These are phyloP conservation scores for Plasmodium malariae DNA, from an alignment of 169 alveolate genomes.

Conservation along the genomic window DNA sequence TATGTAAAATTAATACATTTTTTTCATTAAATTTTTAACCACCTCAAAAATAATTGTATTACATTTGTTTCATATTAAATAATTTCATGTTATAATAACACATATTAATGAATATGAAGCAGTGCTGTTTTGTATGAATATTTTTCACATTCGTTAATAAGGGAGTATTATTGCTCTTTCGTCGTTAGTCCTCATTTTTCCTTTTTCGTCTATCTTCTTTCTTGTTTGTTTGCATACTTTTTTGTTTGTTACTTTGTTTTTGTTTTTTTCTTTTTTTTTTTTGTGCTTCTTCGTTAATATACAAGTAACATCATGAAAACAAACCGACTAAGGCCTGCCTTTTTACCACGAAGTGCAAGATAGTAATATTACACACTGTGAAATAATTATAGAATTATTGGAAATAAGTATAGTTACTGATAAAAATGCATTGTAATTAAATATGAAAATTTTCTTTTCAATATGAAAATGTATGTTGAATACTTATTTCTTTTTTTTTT, in stretches of 20 bases:
- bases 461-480: background rate
- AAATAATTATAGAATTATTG: background rate
- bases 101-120: conserved; percentile 20
- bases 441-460: background rate
- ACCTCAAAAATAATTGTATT: background rate
- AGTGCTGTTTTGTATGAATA: too few species aligned
- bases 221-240: background rate
- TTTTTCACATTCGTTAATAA: too few species aligned
- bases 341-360: background rate
- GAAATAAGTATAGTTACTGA: background rate
- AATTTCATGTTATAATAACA: background rate
- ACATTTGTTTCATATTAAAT: background rate
- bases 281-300: background rate
- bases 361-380: background rate
- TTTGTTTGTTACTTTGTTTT: background rate
- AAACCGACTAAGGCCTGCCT: background rate
- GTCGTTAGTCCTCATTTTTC: too few species aligned
- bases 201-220: background rate
- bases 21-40: background rate
- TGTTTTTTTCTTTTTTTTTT: conserved; percentile 14
- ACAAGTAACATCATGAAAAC: background rate
- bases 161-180: too few species aligned
- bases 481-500: background rate
- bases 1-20: conserved; percentile 14
- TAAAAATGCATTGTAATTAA: too few species aligned